Conservation (phyloP, 116 monocot genomes). For the Iris pallida region DNA sequence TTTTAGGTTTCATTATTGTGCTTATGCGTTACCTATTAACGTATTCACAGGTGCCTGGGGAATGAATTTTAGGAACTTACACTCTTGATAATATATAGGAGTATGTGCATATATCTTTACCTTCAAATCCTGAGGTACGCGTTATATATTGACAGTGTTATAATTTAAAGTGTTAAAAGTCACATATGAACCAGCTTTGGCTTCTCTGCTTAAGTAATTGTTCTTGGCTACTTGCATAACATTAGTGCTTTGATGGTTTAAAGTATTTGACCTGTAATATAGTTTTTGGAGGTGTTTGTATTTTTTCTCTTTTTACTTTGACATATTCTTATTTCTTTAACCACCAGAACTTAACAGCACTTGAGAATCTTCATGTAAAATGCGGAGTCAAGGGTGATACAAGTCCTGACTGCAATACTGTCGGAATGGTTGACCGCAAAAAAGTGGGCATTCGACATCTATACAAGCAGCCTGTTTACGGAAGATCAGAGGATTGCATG, state of each 20-base stretch:
- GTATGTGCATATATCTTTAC: conserved; percentile 50
- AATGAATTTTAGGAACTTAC: conserved; percentile 76
- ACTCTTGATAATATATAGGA: conserved; percentile 73
- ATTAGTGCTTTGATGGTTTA: too few species aligned
- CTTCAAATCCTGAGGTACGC: conserved; percentile 60
- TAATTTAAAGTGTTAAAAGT: too few species aligned
- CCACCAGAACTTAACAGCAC: too few species aligned
- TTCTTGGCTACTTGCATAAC: too few species aligned
- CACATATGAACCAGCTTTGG: too few species aligned
- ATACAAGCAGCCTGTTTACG: conserved; percentile 64
- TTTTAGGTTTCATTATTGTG: conserved; percentile 3
- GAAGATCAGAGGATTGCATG: conserved; percentile 46
- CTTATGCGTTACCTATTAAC: conserved; percentile 4
- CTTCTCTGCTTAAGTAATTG: too few species aligned
- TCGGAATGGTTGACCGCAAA: conserved; percentile 53
- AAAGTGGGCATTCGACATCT: conserved; percentile 68
- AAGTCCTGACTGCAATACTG: conserved; percentile 56
- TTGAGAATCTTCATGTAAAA: conserved; percentile 42
- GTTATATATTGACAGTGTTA: too few species aligned
- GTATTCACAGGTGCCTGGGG: conserved; percentile 71
- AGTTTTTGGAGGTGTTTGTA: too few species aligned
- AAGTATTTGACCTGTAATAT: too few species aligned
- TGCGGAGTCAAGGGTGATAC: conserved; percentile 54
- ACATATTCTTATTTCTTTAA: too few species aligned
- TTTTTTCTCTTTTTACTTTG: too few species aligned